These are phyloP conservation scores for Pichia sp. DNA, from an alignment of 1,139 yeast species.

Conservation along the genomic window DNA sequence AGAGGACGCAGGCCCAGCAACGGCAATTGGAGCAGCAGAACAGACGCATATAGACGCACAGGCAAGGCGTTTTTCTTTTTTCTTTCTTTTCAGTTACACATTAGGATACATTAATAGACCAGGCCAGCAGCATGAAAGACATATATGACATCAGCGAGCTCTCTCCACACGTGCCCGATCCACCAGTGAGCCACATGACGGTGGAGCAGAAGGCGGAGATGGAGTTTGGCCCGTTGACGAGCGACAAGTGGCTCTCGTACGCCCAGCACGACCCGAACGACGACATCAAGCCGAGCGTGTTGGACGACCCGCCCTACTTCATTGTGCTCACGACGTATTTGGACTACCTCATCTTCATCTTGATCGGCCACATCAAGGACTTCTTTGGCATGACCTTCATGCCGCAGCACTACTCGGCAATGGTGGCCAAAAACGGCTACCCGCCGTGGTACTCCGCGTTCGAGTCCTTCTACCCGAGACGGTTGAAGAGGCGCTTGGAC, in stretches of 20 bases:
- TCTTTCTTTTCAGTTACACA: background rate
- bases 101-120: background rate
- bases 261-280: constrained; percentile 51
- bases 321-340: constrained; percentile 78
- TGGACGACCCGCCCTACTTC: constrained; percentile 83
- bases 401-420: constrained; percentile 58
- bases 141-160: constrained; percentile 14
- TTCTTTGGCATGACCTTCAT: constrained; percentile 74
- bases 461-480: constrained; percentile 88
- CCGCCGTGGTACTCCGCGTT: constrained; percentile 96
- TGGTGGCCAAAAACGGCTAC: constrained; percentile 78
- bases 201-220: constrained; percentile 52
- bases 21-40: too few relatives aligned
- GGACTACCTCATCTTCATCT: constrained; percentile 74
- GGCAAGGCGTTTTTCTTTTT: background rate
- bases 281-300: constrained; percentile 54
- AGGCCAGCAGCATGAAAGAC: constrained; percentile 4
- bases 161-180: constrained; percentile 40
- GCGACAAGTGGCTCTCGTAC: constrained; percentile 53
- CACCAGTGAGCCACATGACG: constrained; percentile 45
- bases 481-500: constrained; percentile 84
- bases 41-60: too few relatives aligned
- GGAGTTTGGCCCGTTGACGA: constrained; percentile 61
- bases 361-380: constrained; percentile 87
- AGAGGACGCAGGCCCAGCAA: too few relatives aligned